A percentile compares a stretch with the other conserved stretches of the same genome.
These are phyloP conservation scores for Sugiyamaella paludigena DNA, from an alignment of 1,139 yeast genomes.

Conservation along the genomic window DNA sequence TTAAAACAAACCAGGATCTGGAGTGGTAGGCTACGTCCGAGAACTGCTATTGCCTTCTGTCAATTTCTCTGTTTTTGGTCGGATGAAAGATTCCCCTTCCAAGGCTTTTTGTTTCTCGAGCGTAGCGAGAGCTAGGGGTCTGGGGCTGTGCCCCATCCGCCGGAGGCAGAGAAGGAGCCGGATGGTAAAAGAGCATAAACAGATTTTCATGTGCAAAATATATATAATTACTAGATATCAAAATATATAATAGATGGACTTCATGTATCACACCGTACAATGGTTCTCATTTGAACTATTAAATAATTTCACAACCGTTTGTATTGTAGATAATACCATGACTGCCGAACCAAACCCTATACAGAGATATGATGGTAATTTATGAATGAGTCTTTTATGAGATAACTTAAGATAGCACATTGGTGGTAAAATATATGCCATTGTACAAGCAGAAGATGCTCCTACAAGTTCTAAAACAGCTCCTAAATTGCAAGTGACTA, in stretches of 20 bases:
- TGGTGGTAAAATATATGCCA: constrained; percentile 93
- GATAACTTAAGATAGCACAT: constrained; percentile 71
- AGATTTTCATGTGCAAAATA: neutral
- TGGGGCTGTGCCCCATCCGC: too few species aligned
- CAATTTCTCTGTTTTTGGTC: too few species aligned
- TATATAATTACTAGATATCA: neutral
- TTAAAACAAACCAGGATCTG: too few species aligned
- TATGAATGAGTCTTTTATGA: constrained; percentile 46
- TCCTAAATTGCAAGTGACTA: constrained; percentile 84
- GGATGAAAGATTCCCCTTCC: too few species aligned
- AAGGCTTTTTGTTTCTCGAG: too few species aligned
- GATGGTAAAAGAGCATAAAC: too few species aligned
- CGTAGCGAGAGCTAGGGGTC: too few species aligned
- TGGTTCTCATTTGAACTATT: constrained; percentile 44
- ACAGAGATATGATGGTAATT: constrained; percentile 58
- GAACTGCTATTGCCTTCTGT: too few species aligned
- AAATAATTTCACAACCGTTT: constrained; percentile 61
- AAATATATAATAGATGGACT: neutral
- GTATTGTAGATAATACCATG: constrained; percentile 74
- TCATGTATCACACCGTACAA: constrained; percentile 37
- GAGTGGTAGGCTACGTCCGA: too few species aligned
- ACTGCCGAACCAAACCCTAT: constrained; percentile 70
- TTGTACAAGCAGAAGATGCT: constrained; percentile 85
- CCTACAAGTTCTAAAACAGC: constrained; percentile 87
- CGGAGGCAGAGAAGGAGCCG: too few species aligned